Evolutionary conservation across 2,329 filamentous ascomycete species (phyloP), one percentile per base, ranked within the genome.

Genomic region (Fusarium nodosum): DNA sequence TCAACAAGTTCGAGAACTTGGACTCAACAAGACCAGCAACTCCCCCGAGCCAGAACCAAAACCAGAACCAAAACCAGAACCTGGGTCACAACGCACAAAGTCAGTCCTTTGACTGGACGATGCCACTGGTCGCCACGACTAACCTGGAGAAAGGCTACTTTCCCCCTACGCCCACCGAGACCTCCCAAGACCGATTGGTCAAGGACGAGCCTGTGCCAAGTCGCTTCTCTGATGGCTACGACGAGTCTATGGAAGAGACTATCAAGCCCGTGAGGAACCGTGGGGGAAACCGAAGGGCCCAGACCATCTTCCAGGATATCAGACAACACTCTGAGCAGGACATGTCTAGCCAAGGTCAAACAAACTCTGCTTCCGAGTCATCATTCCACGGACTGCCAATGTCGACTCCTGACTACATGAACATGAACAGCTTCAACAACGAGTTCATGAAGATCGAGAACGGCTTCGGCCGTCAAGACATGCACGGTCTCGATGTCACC

Each of bases 161-260:
- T 69, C 90, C 90, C 60, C 86, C 90, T 46, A 93, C 91, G 30
- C 90, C 91, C 55, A 86, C 86, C 73, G 87, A 88, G 54, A 91
- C 89, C 22, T 90, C 90, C 44, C 83, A 85, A 66, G 79, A 85
- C 64, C 79, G 81, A 51, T 72, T 80, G 42, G 73, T 77, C 45
- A 84, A 85, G 78, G 79, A 82, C 38, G 76, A 81, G 47, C 68
- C 78, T 18, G 78, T 79, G 5, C 81, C 81, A 4, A 81, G 77
- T 70, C 79, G 90, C 56, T 91, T 91, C 74, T 77, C 84, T 4
- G 87, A 90, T 28, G 84, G 83, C 46, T 89, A 89, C 68, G 88
- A 91, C 72, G 87, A 88, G 77, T 89, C 87, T 16, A 88, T 89
- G 85, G 88, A 90, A 74, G 87, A 89, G 77, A 90, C 88, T 0